Evolutionary conservation across 2,329 filamentous ascomycete species (phyloP).

Genomic region (Hypoxylon sp.): DNA sequence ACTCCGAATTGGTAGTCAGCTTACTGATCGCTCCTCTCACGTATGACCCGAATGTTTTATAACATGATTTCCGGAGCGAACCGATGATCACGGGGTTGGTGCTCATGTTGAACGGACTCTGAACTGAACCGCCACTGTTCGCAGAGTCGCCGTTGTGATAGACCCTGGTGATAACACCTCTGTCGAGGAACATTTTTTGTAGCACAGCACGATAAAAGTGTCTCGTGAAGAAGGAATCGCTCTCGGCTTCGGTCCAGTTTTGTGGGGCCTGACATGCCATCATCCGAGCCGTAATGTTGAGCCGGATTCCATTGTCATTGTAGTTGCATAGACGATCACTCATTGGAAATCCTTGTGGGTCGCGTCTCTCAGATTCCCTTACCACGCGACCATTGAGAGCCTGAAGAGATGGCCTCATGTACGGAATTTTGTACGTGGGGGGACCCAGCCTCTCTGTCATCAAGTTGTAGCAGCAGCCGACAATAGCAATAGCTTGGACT

Average conservation of each 20-base stretch:
- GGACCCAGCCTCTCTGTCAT: conserved; percentile 91
- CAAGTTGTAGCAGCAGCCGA: conserved; percentile 98
- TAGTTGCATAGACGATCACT: conserved; percentile 77
- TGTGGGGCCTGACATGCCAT: conserved; percentile 97
- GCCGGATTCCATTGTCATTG: conserved; percentile 74
- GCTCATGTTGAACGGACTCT: conserved; percentile 67
- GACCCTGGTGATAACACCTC: conserved; percentile 78
- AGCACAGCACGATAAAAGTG: conserved; percentile 94
- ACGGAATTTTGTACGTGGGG: conserved; percentile 86
- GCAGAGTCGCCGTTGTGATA: conserved; percentile 57
- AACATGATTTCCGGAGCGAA: conserved; percentile 84
- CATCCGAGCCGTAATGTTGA: conserved; percentile 97
- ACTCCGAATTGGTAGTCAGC: conserved; percentile 70
- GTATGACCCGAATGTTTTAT: conserved; percentile 81
- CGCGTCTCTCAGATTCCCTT: conserved; percentile 78
- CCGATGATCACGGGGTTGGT: conserved; percentile 90
- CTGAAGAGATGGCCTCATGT: conserved; percentile 78
- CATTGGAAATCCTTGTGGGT: conserved; percentile 96
- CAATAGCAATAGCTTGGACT: conserved; percentile 92
- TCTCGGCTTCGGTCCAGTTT: conserved; percentile 89
- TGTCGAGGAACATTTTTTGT: conserved; percentile 92
- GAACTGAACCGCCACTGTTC: conserved; percentile 43
- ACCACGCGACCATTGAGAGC: conserved; percentile 77
- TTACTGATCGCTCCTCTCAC: conserved; percentile 86
- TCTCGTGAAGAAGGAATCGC: conserved; percentile 88